A percentile compares a stretch with the other conserved stretches of the same genome.
Conservation (phyloP, 2,329 filamentous ascomycete species). For the Ascochyta pisi region DNA sequence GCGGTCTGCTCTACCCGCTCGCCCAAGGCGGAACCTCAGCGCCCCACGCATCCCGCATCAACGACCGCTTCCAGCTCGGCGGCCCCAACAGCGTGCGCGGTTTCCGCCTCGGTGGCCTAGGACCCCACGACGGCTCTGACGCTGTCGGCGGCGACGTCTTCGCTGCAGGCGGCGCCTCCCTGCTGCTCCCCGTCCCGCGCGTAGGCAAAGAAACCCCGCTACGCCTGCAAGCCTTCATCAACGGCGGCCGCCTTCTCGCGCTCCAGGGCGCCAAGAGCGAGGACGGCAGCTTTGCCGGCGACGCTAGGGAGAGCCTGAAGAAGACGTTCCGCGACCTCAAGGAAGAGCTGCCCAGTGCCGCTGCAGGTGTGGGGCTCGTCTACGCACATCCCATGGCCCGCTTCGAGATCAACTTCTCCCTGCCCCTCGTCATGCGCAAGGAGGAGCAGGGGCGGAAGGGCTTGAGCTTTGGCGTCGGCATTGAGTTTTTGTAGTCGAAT, state of each 20-base stretch:
- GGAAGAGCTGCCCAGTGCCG: constrained; percentile 80
- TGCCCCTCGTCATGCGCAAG: constrained; percentile 80
- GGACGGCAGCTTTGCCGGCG: constrained; percentile 52
- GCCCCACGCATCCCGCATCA: constrained; percentile 77
- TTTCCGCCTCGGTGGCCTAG: constrained; percentile 87
- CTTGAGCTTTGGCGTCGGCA: constrained; percentile 91
- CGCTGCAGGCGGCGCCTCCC: constrained; percentile 84
- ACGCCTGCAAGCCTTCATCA: constrained; percentile 88
- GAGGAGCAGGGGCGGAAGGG: constrained; percentile 92
- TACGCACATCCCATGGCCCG: constrained; percentile 93
- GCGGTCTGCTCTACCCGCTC: constrained; percentile 84
- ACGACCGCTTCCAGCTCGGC: constrained; percentile 93
- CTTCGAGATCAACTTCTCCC: constrained; percentile 94
- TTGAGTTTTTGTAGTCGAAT: constrained; percentile 80
- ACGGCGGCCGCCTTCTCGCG: constrained; percentile 83
- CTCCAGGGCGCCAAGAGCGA: constrained; percentile 61
- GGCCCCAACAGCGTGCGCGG: constrained; percentile 94
- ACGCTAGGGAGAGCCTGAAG: constrained; percentile 49
- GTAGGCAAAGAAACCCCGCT: constrained; percentile 83
- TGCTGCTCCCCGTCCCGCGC: constrained; percentile 84
- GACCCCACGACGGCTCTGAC: constrained; percentile 84
- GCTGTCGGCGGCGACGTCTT: constrained; percentile 91
- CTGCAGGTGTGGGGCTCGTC: constrained; percentile 87
- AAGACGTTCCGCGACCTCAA: constrained; percentile 63
- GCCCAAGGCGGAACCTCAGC: constrained; percentile 64